These are phyloP conservation scores for Kazachstania psychrophila DNA, from an alignment of 805 yeast genomes.

Conservation along the genomic window DNA sequence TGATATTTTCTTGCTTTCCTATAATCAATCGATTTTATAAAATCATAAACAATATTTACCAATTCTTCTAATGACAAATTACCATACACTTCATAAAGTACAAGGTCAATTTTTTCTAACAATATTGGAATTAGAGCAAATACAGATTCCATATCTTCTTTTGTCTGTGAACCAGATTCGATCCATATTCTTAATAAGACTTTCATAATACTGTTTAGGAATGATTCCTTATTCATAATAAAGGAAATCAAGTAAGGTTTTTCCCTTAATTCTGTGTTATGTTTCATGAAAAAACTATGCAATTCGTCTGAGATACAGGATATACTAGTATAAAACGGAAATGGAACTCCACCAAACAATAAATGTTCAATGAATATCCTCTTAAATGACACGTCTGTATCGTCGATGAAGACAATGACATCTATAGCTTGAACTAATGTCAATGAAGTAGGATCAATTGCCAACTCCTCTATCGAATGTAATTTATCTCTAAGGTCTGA, in stretches of 20 bases:
- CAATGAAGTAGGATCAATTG: conserved; percentile 8
- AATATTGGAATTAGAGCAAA: conserved; percentile 38
- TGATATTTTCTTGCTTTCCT: conserved; percentile 48
- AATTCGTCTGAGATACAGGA: conserved; percentile 28
- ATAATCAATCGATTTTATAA: conserved; percentile 37
- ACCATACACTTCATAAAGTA: conserved; percentile 2
- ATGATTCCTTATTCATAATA: conserved; percentile 36
- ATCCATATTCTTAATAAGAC: conserved; percentile 58
- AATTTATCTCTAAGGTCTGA: conserved; percentile 2
- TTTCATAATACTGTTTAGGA: conserved; percentile 49
- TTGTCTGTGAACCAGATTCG: conserved; percentile 42
- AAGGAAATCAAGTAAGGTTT: conserved; percentile 33
- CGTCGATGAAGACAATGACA: conserved; percentile 44
- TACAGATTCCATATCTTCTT: conserved; percentile 42
- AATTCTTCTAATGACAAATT: conserved; percentile 8
- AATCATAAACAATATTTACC: conserved; percentile 39
- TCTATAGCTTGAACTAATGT: conserved; percentile 43
- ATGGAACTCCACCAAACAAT: conserved; percentile 45
- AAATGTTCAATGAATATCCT: conserved; percentile 56
- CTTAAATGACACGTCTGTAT: conserved; percentile 50
- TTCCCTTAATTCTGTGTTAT: conserved; percentile 7
- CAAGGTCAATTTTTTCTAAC: conserved; percentile 23
- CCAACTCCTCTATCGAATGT: conserved; percentile 8
- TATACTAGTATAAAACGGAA: conserved; percentile 40
- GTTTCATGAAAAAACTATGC: conserved; percentile 14